Percentiles rank a stretch among this genome's conserved stretches.
These are phyloP conservation scores for Ajuga reptans DNA, from an alignment of 305 asterid genomes.

Conservation along the genomic window DNA sequence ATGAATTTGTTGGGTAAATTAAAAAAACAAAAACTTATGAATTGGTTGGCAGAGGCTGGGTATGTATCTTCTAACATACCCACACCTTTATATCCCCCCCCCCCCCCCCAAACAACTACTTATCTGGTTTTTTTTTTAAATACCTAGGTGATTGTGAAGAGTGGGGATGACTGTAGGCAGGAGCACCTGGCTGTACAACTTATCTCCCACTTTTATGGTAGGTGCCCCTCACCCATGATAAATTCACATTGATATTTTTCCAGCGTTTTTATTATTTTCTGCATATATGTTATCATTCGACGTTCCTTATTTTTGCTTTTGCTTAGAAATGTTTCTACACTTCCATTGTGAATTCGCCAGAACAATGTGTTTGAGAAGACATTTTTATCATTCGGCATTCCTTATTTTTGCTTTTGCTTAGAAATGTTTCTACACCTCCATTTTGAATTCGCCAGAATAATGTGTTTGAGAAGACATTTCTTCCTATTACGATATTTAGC, in stretches of 20 bases:
- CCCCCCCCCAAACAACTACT: constrained; percentile 6
- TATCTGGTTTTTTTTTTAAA: constrained; percentile 23
- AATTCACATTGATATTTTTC: neutral
- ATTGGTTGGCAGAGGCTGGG: neutral
- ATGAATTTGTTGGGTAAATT: neutral
- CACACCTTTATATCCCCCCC: neutral
- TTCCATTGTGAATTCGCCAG: too few relatives aligned
- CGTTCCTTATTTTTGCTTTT: neutral
- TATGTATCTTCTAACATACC: neutral
- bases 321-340: constrained; percentile 1
- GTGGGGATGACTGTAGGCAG: constrained; percentile 57
- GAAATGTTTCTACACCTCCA: neutral
- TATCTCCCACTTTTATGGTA: constrained; percentile 76
- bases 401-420: neutral
- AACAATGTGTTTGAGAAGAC: too few relatives aligned
- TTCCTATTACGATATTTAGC: neutral
- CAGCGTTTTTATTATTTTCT: neutral
- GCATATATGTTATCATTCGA: neutral
- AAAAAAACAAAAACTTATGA: too few relatives aligned
- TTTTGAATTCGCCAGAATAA: too few relatives aligned
- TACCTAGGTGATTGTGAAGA: constrained; percentile 43
- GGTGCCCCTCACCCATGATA: constrained; percentile 15
- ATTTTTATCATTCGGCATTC: neutral
- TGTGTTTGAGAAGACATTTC: too few relatives aligned
- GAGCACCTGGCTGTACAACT: constrained; percentile 62